These are phyloP conservation scores for Pinus albicaulis DNA, from an alignment of 75 land plant species.

Conservation along the genomic window DNA sequence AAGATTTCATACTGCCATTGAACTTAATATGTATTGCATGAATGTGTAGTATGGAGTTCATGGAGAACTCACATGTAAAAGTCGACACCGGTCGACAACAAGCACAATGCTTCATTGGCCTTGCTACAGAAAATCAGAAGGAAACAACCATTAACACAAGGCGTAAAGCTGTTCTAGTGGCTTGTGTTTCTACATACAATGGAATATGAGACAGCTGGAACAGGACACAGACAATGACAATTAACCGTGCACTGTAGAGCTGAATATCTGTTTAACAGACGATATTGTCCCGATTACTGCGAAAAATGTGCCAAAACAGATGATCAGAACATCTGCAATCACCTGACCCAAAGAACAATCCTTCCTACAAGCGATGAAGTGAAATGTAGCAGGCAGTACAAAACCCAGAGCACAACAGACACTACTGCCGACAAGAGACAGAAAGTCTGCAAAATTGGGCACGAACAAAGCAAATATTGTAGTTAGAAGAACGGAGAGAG, in stretches of 20 bases:
- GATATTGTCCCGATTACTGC: slow-evolving; percentile 65
- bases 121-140: no score
- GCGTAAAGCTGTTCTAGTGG: no score
- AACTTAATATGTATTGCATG: no score
- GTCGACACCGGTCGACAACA: no score
- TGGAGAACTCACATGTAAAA: no score
- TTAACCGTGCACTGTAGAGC: neutral
- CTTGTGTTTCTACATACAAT: no score
- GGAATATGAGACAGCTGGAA: no score
- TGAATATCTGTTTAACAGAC: slow-evolving; percentile 45
- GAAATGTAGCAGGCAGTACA: slow-evolving; percentile 79
- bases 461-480: slow-evolving; percentile 75
- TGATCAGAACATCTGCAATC: slow-evolving; percentile 34
- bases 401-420: slow-evolving; percentile 76
- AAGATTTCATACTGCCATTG: no score
- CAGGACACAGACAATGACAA: neutral
- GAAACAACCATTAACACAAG: no score
- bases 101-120: no score
- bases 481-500: slow-evolving; percentile 49
- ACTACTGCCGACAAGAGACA: slow-evolving; percentile 91
- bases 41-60: no score
- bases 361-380: slow-evolving; percentile 51
- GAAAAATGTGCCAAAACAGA: slow-evolving; percentile 49
- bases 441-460: slow-evolving; percentile 79
- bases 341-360: slow-evolving; percentile 27